Percentiles rank a stretch among this genome's conserved stretches.
These are phyloP conservation scores for Testicularia cyperi DNA, from an alignment of 1,284 basidiomycete genomes.

Conservation along the genomic window DNA sequence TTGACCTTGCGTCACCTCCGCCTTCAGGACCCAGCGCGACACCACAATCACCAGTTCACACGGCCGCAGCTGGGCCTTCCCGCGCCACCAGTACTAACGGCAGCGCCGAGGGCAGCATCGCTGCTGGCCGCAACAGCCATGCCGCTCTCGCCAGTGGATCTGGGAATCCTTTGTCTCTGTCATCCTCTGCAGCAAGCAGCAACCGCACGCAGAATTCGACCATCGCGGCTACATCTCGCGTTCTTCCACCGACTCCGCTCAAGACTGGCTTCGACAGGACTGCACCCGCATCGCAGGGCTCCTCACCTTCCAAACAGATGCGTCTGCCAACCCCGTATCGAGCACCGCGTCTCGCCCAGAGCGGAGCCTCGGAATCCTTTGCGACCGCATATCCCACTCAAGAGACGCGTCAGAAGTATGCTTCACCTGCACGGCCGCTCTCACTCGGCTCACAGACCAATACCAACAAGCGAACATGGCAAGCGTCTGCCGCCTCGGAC, in stretches of 20 bases:
- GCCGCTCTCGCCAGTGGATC: no score
- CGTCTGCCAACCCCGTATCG: slow-evolving; percentile 30
- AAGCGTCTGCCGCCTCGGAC: slow-evolving; percentile 4
- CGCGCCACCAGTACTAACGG: slow-evolving; percentile 11
- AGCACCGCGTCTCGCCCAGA: slow-evolving; percentile 14
- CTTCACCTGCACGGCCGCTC: slow-evolving; percentile 30
- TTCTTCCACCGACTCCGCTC: slow-evolving; percentile 27
- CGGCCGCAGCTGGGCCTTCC: slow-evolving; percentile 8
- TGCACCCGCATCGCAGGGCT: slow-evolving; percentile 3
- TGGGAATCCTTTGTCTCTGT: no score
- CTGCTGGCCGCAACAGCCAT: no score
- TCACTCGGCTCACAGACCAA: not conserved
- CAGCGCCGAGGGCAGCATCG: no score
- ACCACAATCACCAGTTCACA: not conserved
- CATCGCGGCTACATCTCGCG: slow-evolving; percentile 1
- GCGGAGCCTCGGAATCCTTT: slow-evolving; percentile 30
- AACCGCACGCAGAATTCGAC: not conserved
- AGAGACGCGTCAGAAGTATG: slow-evolving; percentile 42
- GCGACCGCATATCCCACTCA: slow-evolving; percentile 37
- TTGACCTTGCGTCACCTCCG: slow-evolving; percentile 36
- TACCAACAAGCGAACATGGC: slow-evolving; percentile 28
- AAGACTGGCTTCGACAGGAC: slow-evolving; percentile 11
- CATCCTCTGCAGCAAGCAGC: not conserved
- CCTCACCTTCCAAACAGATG: slow-evolving; percentile 6
- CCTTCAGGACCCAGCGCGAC: slow-evolving; percentile 7